phyloP scores from a whole-genome alignment of 2,329 filamentous ascomycete species.

The Ophiosphaerella herpotricha region DNA sequence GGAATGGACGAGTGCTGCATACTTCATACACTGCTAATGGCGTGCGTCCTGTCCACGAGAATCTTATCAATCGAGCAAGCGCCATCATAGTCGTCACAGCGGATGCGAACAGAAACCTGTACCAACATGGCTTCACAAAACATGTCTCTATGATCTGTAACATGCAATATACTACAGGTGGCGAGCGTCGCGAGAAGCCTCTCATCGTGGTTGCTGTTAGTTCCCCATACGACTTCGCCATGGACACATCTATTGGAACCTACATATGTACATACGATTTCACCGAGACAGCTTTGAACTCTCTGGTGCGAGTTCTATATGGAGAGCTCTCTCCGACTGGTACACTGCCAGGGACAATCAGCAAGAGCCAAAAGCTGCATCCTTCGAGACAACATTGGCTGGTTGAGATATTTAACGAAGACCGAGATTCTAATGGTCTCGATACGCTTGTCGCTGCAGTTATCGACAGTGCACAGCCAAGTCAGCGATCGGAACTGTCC shows the following conservation, averaged over 20 bases:
- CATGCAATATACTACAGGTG: constrained; percentile 71
- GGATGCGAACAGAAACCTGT: constrained; percentile 90
- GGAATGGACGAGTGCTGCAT: constrained; percentile 85
- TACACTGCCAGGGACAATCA: constrained; percentile 70
- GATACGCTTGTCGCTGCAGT: constrained; percentile 75
- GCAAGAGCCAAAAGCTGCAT: constrained; percentile 82
- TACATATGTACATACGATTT: constrained; percentile 97
- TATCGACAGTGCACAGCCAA: constrained; percentile 67
- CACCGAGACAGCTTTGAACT: constrained; percentile 86
- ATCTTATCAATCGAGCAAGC: constrained; percentile 83
- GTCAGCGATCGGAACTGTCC: constrained; percentile 69
- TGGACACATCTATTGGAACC: constrained; percentile 86
- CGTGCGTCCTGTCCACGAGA: constrained; percentile 89
- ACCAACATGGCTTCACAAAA: constrained; percentile 93
- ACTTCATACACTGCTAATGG: constrained; percentile 96
- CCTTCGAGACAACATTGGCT: constrained; percentile 96
- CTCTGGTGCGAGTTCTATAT: constrained; percentile 80
- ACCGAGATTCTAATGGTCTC: constrained; percentile 74
- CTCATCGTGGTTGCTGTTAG: constrained; percentile 90
- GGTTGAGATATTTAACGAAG: constrained; percentile 83
- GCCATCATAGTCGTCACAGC: constrained; percentile 91
- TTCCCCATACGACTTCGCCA: constrained; percentile 94
- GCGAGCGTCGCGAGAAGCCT: constrained; percentile 77
- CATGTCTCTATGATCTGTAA: constrained; percentile 96
- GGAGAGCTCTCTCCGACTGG: constrained; percentile 69